These are phyloP conservation scores for Solanum rostratum DNA, from an alignment of 257 asterid genomes.

Conservation along the genomic window DNA sequence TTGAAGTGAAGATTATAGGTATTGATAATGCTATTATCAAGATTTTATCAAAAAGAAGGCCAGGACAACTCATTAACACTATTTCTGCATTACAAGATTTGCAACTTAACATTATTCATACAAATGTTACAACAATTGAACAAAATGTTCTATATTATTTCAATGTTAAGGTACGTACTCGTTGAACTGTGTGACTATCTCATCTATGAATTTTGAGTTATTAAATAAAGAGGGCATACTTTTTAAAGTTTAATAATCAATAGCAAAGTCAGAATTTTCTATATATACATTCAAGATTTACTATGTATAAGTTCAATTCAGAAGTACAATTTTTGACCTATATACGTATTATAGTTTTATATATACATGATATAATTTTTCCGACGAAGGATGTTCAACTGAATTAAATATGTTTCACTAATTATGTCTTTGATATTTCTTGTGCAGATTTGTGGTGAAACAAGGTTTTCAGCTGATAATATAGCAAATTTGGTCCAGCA, in stretches of 20 bases:
- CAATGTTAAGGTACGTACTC: constrained; percentile 64
- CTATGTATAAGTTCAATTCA: not conserved
- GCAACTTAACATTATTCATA: constrained; percentile 78
- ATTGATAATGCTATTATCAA: constrained; percentile 65
- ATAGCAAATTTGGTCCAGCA: constrained; percentile 89
- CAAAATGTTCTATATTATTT: constrained; percentile 88
- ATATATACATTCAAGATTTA: not conserved
- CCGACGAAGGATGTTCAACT: not conserved
- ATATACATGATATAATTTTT: not conserved
- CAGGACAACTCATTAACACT: constrained; percentile 58
- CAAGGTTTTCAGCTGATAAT: constrained; percentile 68
- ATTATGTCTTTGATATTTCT: not conserved
- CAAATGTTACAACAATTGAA: constrained; percentile 85
- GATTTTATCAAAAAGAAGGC: constrained; percentile 68
- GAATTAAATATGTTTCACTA: not conserved
- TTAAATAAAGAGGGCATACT: not conserved
- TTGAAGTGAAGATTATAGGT: constrained; percentile 77
- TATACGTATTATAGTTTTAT: not conserved
- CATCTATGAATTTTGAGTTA: not conserved
- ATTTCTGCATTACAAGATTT: constrained; percentile 89
- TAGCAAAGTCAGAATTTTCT: not conserved
- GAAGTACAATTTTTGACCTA: not conserved
- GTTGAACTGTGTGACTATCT: not conserved
- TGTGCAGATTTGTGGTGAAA: constrained; percentile 62
- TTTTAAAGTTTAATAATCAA: not conserved